Conservation (phyloP, 495 filamentous ascomycete genomes). For the Venustampulla echinocandica region DNA sequence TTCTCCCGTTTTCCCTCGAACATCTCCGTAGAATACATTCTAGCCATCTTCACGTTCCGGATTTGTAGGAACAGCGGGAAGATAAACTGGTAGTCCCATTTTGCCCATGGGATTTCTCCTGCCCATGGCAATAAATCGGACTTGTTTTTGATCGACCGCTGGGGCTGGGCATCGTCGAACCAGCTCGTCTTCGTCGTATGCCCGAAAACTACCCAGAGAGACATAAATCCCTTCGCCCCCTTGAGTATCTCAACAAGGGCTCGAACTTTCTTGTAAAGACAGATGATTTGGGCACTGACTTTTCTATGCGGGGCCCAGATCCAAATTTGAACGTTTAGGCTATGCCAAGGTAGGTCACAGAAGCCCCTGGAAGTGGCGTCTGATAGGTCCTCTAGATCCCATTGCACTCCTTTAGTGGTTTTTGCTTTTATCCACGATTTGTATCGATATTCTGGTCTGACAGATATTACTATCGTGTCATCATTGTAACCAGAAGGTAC, state of each 20-base stretch:
- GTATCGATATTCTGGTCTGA: constrained; percentile 14
- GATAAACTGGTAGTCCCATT: constrained; percentile 17
- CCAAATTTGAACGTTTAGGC: constrained; percentile 13
- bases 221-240: constrained; percentile 16
- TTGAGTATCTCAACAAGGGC: constrained; percentile 17
- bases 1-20: constrained; percentile 16
- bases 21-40: constrained; percentile 17
- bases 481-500: constrained; percentile 16
- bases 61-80: constrained; percentile 17
- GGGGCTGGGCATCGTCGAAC: constrained; percentile 15
- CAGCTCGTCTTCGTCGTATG: constrained; percentile 17
- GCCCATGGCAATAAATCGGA: constrained; percentile 12
- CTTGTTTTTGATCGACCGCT: constrained; percentile 13
- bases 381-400: constrained; percentile 14
- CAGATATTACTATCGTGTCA: constrained; percentile 14
- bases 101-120: constrained; percentile 6
- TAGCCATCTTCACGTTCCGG: constrained; percentile 17
- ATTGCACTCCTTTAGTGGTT: constrained; percentile 15
- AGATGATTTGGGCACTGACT: constrained; percentile 10
- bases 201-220: constrained; percentile 15
- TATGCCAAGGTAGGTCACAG: constrained; percentile 16
- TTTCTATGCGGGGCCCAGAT: constrained; percentile 11
- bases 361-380: constrained; percentile 14
- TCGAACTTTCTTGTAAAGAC: constrained; percentile 19
- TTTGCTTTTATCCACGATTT: constrained; percentile 15